Percentiles rank a stretch among this genome's conserved stretches.
Evolutionary conservation across 352 stramenopile genomes (phyloP).

Genomic region (Globisporangium camurandrum): DNA sequence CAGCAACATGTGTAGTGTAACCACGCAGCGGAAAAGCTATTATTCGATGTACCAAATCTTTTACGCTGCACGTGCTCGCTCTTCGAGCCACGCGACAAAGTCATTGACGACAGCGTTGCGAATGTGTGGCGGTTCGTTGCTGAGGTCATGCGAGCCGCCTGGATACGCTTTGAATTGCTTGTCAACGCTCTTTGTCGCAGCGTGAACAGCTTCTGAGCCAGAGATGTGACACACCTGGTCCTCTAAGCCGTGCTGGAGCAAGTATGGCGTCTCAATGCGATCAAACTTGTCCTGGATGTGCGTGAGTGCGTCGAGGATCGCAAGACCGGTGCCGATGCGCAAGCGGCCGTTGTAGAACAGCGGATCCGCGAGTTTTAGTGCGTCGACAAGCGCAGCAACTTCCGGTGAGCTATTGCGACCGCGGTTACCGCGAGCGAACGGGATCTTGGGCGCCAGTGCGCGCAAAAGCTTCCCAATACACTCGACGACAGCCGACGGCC

Average conservation of each 20-base stretch:
- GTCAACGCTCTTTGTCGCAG: constrained; percentile 45
- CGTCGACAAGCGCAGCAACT: constrained; percentile 42
- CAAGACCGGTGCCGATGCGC: constrained; percentile 62
- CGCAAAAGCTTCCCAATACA: constrained; percentile 41
- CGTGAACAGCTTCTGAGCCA: constrained; percentile 50
- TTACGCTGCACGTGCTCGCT: too few species aligned
- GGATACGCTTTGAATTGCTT: constrained; percentile 66
- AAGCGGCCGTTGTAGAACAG: constrained; percentile 71
- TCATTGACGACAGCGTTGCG: constrained; percentile 53
- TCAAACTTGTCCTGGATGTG: constrained; percentile 48
- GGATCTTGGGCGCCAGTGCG: constrained; percentile 55
- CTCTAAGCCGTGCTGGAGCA: constrained; percentile 65
- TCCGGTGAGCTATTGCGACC: constrained; percentile 59
- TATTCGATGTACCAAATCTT: constrained; percentile 3
- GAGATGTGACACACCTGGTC: constrained; percentile 66
- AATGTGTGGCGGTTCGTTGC: constrained; percentile 60
- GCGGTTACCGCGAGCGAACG: constrained; percentile 44
- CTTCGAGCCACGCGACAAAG: constrained; percentile 68
- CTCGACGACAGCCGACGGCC: constrained; percentile 39
- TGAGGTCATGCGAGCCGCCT: constrained; percentile 56
- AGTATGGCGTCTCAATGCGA: constrained; percentile 59
- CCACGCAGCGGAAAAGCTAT: too few species aligned
- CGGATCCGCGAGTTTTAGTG: constrained; percentile 46
- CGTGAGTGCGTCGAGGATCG: constrained; percentile 55
- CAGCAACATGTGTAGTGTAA: too few species aligned